A percentile compares a stretch with the other conserved stretches of the same genome.
Evolutionary conservation across 2,329 filamentous ascomycete species (phyloP).

Genomic region (Septoria linicola): DNA sequence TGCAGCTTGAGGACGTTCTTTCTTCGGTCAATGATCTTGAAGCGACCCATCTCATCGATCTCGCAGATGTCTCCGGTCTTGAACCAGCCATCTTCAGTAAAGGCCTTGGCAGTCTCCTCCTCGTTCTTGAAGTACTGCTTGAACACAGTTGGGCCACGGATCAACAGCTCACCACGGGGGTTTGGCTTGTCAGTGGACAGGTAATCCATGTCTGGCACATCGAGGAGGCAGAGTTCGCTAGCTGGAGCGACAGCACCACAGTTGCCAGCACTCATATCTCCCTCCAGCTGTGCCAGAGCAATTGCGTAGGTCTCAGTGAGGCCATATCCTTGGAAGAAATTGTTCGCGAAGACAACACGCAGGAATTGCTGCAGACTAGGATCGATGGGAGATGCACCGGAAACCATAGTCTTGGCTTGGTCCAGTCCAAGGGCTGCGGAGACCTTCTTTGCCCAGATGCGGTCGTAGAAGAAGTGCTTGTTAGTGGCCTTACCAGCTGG

Average conservation of each 20-base stretch:
- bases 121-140: constrained; percentile 85
- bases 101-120: constrained; percentile 77
- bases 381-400: constrained; percentile 87
- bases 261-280: constrained; percentile 75
- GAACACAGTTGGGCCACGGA: constrained; percentile 80
- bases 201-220: constrained; percentile 94
- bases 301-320: constrained; percentile 91
- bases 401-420: constrained; percentile 69
- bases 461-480: constrained; percentile 74
- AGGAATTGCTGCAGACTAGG: constrained; percentile 86
- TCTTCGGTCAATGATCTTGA: constrained; percentile 91
- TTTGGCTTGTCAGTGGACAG: constrained; percentile 80
- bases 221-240: constrained; percentile 75
- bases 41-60: constrained; percentile 79
- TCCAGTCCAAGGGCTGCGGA: constrained; percentile 78
- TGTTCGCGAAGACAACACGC: constrained; percentile 74
- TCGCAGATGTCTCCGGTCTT: constrained; percentile 88
- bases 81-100: constrained; percentile 94
- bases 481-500: constrained; percentile 69
- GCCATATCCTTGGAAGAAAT: constrained; percentile 85
- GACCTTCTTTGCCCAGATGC: constrained; percentile 89
- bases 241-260: constrained; percentile 70
- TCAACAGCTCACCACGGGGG: constrained; percentile 83
- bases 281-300: constrained; percentile 64
- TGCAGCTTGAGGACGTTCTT: constrained; percentile 99